phyloP scores from a whole-genome alignment of 305 asterid species.

The Fraxinus angustifolia region DNA sequence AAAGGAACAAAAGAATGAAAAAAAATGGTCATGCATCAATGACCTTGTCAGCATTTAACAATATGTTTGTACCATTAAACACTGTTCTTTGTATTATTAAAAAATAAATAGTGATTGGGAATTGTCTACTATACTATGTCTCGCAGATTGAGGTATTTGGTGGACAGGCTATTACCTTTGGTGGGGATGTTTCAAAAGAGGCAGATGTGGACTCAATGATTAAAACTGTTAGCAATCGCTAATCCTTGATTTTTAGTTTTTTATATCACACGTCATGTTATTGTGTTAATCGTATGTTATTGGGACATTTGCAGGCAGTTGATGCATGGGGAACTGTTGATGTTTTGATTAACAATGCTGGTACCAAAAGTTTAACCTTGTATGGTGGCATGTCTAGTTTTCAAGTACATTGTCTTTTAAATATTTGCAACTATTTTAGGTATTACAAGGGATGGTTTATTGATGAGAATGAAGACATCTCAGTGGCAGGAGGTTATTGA shows the following conservation, averaged over 20 bases:
- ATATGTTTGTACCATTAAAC: background rate
- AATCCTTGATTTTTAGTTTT: conserved; percentile 16
- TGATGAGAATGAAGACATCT: conserved; percentile 89
- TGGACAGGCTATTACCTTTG: conserved; percentile 83
- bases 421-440: conserved; percentile 41
- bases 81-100: background rate
- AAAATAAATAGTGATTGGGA: background rate
- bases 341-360: conserved; percentile 85
- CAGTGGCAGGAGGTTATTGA: conserved; percentile 97
- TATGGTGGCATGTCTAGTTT: conserved; percentile 13
- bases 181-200: conserved; percentile 96
- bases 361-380: conserved; percentile 31
- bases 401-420: background rate
- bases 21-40: background rate
- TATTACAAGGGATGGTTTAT: conserved; percentile 85
- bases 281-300: conserved; percentile 26
- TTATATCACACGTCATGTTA: background rate
- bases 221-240: conserved; percentile 57
- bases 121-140: conserved; percentile 3
- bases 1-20: background rate
- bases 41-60: background rate
- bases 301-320: conserved; percentile 59
- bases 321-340: conserved; percentile 93
- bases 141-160: conserved; percentile 82
- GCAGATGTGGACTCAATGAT: conserved; percentile 84